Evolutionary conservation across 768 basidiomycete species (phyloP), one percentile per base, ranked within the genome.

Genomic region (Termitomyces bulborhizus): DNA sequence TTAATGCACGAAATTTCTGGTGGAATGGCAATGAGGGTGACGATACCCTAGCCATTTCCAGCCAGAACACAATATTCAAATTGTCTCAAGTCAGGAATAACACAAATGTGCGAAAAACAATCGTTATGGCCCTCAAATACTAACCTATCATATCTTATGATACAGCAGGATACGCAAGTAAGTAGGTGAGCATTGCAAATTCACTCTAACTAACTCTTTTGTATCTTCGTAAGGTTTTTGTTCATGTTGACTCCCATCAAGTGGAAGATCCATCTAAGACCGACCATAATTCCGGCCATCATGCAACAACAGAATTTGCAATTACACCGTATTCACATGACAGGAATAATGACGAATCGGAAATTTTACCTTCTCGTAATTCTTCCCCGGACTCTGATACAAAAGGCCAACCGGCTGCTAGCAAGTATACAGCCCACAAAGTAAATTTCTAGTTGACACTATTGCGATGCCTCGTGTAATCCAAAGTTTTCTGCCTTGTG

Each of bases 1-100:
- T 74, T 46, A 74, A 74, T 47, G 65, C 68, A 8, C 60, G 71
- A 21, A 62, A 62, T 34, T 67, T 68, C 24, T 73, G 71, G 73
- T 59, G 64, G 32, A 57, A 61, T 31, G 44, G 53, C 24, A 50
- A 31, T 6, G 56, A 48, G 21, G 52, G 27, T 12, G 57, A 60
- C 18, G 42, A 52, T n/a, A 46, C 47, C 26, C 5, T 40, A 7
- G 53, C 36, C 13, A 15, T 26, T 51, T 43, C 43, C 24, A 50
- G n/a, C 36, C 34, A 26, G 15, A 49, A 18, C 27, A 39, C 32
- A 9, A 21, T 13, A 7, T 21, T 31, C 13, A 31, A 24, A 12
- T 13, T 53, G 18, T 49, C 42, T 13, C 45, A 29, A 6, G 21
- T 48, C 45, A 44, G 53, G 7, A 36, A 16, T 8, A 27, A 24